A percentile compares a stretch with the other conserved stretches of the same genome.
Evolutionary conservation across 495 filamentous ascomycete species (phyloP).

Genomic region (Sordaria brevicollis): DNA sequence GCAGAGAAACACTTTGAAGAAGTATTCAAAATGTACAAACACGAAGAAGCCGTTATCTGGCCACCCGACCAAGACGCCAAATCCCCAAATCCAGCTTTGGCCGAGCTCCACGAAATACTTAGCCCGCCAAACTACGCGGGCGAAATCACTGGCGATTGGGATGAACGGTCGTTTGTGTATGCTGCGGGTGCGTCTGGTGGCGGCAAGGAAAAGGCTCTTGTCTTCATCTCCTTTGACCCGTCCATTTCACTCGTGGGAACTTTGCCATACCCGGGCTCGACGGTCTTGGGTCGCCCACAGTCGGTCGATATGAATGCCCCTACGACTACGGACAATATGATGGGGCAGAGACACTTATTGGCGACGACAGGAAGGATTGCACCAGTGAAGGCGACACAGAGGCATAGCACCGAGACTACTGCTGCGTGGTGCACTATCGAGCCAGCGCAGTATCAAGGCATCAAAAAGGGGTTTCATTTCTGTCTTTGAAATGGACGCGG

Average conservation of each 20-base stretch:
- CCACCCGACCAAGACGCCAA: conserved; percentile 39
- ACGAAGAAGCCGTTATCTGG: conserved; percentile 47
- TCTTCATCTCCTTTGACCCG: conserved; percentile 58
- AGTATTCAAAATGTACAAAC: conserved; percentile 29
- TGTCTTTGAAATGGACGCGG: neutral
- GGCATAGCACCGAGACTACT: neutral
- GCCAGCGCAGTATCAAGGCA: neutral
- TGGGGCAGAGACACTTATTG: neutral
- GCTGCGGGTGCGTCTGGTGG: conserved; percentile 29
- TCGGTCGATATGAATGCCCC: neutral
- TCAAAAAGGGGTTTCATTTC: neutral
- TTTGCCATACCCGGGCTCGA: conserved; percentile 7
- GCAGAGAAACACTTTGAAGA: conserved; percentile 14
- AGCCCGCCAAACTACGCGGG: conserved; percentile 42
- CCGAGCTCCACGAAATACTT: conserved; percentile 43
- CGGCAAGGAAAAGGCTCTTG: conserved; percentile 30
- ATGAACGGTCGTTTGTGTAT: conserved; percentile 55
- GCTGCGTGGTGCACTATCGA: neutral
- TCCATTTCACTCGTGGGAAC: conserved; percentile 16
- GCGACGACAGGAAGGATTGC: neutral
- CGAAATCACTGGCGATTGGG: conserved; percentile 41
- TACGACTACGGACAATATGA: neutral
- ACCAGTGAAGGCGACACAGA: neutral
- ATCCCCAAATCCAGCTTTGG: conserved; percentile 16
- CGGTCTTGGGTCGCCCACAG: neutral